Evolutionary conservation across 2,329 filamentous ascomycete genomes (phyloP), one percentile per base, ranked within the genome.

Genomic region (Alternaria metachromatica): DNA sequence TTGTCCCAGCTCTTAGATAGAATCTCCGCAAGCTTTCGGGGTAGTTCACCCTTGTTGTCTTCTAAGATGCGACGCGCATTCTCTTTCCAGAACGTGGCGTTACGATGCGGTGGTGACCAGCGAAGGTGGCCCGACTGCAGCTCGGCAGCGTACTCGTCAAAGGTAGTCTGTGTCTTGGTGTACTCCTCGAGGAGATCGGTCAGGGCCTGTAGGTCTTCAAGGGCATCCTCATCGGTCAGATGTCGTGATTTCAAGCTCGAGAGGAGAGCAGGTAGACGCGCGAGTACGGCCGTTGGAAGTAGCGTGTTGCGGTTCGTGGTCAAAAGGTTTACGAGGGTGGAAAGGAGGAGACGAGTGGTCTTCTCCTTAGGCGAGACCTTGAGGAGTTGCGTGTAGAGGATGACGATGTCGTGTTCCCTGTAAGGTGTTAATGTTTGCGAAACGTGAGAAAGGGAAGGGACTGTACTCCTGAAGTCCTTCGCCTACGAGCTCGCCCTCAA

Each of bases 311-410:
- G 92, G 86, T 87, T 92, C 84, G 82, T 88, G 80, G 85, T 93
- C 41, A 97, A 88, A 48, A 99, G 89, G 81, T 97, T 98, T 78
- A 91, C 88, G 44, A 99, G 87, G 8, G 95, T 97, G 10, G 94
- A 94, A 48, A 98, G 87, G 49, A 97, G 88, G 58, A 99, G 87
- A 28, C 96, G 90, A 1, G 95, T 98, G 1, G 95, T 98, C 86
- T 99, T 99, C 80, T 98, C 96, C 81, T 99, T 99, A 48, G 95
- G 94, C 3, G 96, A 98, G 45, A 97, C 85, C 58, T 94, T 91
- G 59, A 99, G 86, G 41, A 99, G 89, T 70, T 96, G 92, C n/a
- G 92, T 94, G 80, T 97, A 97, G 48, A 98, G 88, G 50, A 94
- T 87, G 67, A 98, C 87, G 70, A 98, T 91, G 76, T 98, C 94